Evolutionary conservation across 192 early-diverging fungal species (phyloP).

Genomic region (Backusella circina): DNA sequence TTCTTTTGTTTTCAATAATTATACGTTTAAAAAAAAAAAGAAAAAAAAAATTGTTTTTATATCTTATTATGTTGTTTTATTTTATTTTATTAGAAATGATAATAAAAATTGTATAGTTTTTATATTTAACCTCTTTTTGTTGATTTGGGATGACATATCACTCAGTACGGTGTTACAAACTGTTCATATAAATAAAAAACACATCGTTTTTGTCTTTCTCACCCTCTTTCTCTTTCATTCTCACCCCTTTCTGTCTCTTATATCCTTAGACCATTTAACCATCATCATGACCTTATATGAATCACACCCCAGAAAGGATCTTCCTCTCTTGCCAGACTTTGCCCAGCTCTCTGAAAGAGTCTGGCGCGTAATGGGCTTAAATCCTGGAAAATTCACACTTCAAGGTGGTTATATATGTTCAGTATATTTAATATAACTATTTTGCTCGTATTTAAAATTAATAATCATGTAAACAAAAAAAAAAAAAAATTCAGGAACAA

Average conservation of each 20-base stretch:
- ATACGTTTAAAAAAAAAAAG: neutral
- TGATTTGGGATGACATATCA: neutral
- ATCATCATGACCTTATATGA: neutral
- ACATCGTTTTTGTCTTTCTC: neutral
- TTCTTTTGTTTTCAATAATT: neutral
- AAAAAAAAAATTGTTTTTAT: neutral
- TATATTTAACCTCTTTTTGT: neutral
- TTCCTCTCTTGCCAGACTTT: constrained; percentile 48
- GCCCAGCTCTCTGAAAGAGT: constrained; percentile 56
- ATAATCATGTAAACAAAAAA: neutral
- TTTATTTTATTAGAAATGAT: neutral
- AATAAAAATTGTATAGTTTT: neutral
- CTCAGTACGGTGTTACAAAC: neutral
- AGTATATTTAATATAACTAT: neutral
- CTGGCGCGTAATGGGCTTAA: constrained; percentile 69
- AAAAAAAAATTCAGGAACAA: constrained; percentile 53
- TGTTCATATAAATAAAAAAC: neutral
- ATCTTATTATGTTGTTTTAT: neutral
- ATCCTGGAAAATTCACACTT: constrained; percentile 77
- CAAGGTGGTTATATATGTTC: constrained; percentile 45
- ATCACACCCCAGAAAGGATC: constrained; percentile 22
- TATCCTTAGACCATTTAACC: neutral
- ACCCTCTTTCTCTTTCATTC: neutral
- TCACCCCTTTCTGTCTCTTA: neutral
- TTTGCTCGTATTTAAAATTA: neutral